These are phyloP conservation scores for Lanmaoa rubissima DNA, from an alignment of 768 basidiomycete genomes.

Conservation along the genomic window DNA sequence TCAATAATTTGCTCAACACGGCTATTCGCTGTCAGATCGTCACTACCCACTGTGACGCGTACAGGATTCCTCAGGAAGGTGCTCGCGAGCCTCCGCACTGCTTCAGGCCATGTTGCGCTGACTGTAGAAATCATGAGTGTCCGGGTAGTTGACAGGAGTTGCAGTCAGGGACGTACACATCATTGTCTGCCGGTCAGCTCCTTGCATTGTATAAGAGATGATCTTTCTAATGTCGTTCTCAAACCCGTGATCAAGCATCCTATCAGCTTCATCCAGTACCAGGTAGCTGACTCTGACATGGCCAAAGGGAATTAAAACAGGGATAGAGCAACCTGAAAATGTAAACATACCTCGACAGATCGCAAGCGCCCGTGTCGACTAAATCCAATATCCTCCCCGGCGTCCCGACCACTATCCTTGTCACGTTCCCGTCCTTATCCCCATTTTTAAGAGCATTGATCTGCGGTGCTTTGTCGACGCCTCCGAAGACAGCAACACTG, in stretches of 20 bases:
- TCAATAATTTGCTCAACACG: conserved; percentile 92
- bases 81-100: conserved; percentile 82
- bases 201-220: conserved; percentile 69
- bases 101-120: conserved; percentile 98
- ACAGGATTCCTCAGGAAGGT: conserved; percentile 86
- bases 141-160: no score
- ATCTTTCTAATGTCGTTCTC: conserved; percentile 96
- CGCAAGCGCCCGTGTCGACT: conserved; percentile 81
- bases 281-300: conserved; percentile 74
- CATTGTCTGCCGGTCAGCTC: conserved; percentile 79
- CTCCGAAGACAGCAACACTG: conserved; percentile 90
- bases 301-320: not conserved
- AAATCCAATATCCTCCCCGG: conserved; percentile 93
- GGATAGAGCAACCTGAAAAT: not conserved
- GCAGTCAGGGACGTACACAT: conserved; percentile 69
- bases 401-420: conserved; percentile 89
- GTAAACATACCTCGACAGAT: conserved; percentile 65
- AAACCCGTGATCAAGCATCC: conserved; percentile 98
- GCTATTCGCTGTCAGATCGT: conserved; percentile 92
- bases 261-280: conserved; percentile 95
- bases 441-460: conserved; percentile 60
- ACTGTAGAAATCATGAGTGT: conserved; percentile 44
- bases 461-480: conserved; percentile 89
- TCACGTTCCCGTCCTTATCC: conserved; percentile 48
- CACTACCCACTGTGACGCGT: conserved; percentile 91